Percentiles rank a stretch among this genome's conserved stretches.
phyloP scores from a whole-genome alignment of 768 basidiomycete genomes.

The Paxillus rubicundulus region DNA sequence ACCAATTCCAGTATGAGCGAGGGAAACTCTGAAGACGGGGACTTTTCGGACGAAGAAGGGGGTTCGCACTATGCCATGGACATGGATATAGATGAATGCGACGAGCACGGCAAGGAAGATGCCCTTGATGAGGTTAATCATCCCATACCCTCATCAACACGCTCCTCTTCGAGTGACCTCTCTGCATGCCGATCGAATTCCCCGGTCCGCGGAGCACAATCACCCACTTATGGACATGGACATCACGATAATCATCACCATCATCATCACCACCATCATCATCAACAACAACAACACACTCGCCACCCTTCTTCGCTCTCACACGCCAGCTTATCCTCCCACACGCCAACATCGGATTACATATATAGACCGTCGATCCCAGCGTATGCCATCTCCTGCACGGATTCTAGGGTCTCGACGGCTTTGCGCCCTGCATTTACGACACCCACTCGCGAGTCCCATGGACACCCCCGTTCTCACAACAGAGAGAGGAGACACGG shows the following conservation, averaged over 20 bases:
- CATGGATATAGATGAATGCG: conserved; percentile 23
- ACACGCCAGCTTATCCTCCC: not conserved
- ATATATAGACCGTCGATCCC: conserved; percentile 31
- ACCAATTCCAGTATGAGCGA: conserved; percentile 30
- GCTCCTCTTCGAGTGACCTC: conserved; percentile 23
- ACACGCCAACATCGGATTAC: conserved; percentile 14
- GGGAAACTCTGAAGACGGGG: conserved; percentile 28
- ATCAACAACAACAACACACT: conserved; percentile 16
- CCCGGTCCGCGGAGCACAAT: conserved; percentile 15
- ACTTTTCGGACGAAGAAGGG: conserved; percentile 23
- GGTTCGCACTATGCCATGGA: conserved; percentile 23
- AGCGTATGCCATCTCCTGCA: conserved; percentile 32
- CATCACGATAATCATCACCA: conserved; percentile 3
- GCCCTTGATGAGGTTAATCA: conserved; percentile 14
- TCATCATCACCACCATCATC: conserved; percentile 1
- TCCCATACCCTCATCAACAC: conserved; percentile 8
- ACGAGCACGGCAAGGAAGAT: conserved; percentile 1
- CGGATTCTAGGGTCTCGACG: conserved; percentile 33
- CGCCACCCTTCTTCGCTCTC: conserved; percentile 5
- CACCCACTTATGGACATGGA: conserved; percentile 9
- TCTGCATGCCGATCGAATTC: conserved; percentile 25
- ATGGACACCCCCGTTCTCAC: not conserved
- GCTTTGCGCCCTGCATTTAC: conserved; percentile 34
- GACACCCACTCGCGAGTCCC: not conserved
- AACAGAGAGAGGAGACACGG: not conserved